Conservation (phyloP, 2,329 filamentous ascomycete species). For the Colletotrichum filicis region DNA sequence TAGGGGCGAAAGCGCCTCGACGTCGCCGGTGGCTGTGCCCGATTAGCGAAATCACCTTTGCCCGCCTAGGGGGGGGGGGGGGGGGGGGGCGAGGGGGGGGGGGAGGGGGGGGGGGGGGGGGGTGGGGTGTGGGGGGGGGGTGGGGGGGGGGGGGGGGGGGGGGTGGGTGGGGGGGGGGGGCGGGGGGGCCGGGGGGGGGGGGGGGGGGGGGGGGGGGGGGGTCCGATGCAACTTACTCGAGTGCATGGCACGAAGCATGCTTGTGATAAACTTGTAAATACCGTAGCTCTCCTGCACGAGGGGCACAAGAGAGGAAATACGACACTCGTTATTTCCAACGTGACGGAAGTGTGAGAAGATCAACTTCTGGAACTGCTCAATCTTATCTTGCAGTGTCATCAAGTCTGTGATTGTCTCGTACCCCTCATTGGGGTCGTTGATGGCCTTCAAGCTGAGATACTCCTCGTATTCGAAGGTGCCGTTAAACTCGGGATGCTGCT, state of each 20-base stretch:
- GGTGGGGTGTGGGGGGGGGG: background rate
- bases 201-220: background rate
- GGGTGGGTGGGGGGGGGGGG: too few species aligned
- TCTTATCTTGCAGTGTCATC: constrained; percentile 97
- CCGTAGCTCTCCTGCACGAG: constrained; percentile 98
- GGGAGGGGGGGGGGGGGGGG: background rate
- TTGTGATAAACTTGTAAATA: constrained; percentile 99
- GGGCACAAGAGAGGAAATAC: constrained; percentile 92
- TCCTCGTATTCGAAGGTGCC: constrained; percentile 99
- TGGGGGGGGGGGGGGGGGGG: too few species aligned
- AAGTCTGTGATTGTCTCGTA: constrained; percentile 97
- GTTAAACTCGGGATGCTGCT: constrained; percentile 97
- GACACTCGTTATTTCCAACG: constrained; percentile 93
- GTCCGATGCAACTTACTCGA: constrained; percentile 70
- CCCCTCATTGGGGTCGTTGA: constrained; percentile 98
- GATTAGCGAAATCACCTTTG: constrained; percentile 37
- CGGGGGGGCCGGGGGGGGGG: too few species aligned
- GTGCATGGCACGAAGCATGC: constrained; percentile 99
- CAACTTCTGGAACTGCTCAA: constrained; percentile 97
- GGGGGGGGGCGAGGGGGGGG: background rate
- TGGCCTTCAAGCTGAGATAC: constrained; percentile 96
- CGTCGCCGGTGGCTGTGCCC: constrained; percentile 82
- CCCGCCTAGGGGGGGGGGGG: background rate
- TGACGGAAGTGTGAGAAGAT: constrained; percentile 97
- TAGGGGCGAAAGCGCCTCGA: constrained; percentile 90